A percentile compares a stretch with the other conserved stretches of the same genome.
Conservation (phyloP, 1,284 basidiomycete genomes). For the Apiotrichum akiyoshidainum region DNA sequence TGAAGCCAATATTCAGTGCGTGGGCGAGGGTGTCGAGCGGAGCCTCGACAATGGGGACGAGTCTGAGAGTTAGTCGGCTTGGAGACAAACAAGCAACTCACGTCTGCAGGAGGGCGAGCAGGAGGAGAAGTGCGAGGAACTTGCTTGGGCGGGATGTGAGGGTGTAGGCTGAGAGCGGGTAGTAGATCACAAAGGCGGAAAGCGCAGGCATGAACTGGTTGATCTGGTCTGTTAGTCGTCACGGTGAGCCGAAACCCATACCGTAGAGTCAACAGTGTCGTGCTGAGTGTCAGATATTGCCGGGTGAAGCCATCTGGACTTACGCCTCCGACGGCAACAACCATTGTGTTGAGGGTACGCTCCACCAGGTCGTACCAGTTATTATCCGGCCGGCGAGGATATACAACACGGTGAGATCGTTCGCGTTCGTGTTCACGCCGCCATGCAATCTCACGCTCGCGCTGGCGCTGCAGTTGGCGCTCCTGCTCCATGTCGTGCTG, state of each 20-base stretch:
- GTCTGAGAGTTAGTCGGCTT: conserved; percentile 16
- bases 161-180: conserved; percentile 19
- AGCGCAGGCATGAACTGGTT: conserved; percentile 30
- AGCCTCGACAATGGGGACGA: conserved; percentile 32
- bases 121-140: conserved; percentile 28
- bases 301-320: not conserved
- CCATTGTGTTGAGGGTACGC: not conserved
- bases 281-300: conserved; percentile 19
- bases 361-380: not conserved
- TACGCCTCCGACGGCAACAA: not conserved
- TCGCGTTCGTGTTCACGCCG: no score
- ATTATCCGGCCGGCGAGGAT: no score
- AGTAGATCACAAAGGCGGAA: conserved; percentile 28
- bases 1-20: conserved; percentile 27
- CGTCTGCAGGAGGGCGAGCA: conserved; percentile 30
- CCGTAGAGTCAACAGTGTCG: conserved; percentile 25
- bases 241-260: not conserved
- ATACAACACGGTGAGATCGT: no score
- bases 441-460: no score
- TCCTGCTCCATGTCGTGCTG: no score
- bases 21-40: conserved; percentile 29
- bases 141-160: conserved; percentile 28
- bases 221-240: conserved; percentile 21
- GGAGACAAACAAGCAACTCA: no score
- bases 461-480: no score